These are phyloP conservation scores for Metschnikowia anglica DNA, from an alignment of 805 yeast species.

Conservation along the genomic window DNA sequence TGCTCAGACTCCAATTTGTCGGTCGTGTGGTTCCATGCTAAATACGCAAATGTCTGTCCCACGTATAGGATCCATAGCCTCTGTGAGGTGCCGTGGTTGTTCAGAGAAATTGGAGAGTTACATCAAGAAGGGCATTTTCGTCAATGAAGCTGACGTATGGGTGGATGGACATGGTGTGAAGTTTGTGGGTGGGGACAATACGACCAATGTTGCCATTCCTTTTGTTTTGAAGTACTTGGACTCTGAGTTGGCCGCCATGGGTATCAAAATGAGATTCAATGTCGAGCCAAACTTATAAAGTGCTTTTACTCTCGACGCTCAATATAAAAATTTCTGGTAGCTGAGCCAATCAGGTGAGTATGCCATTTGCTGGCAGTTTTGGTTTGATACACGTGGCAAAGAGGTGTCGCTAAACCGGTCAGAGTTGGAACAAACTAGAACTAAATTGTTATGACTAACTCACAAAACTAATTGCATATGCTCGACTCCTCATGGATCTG, in stretches of 20 bases:
- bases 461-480: slow-evolving; percentile 14
- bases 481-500: not conserved
- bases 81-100: slow-evolving; percentile 88
- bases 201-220: slow-evolving; percentile 96
- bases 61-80: slow-evolving; percentile 76
- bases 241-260: slow-evolving; percentile 96
- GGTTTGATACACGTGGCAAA: not conserved
- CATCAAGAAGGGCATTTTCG: slow-evolving; percentile 45
- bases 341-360: not conserved
- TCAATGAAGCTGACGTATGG: slow-evolving; percentile 80
- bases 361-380: not conserved
- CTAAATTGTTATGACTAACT: slow-evolving; percentile 1
- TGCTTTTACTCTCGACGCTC: not conserved
- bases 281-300: slow-evolving; percentile 54
- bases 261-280: slow-evolving; percentile 87
- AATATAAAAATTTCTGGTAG: not conserved
- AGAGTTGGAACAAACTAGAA: not conserved
- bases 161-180: slow-evolving; percentile 95
- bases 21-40: slow-evolving; percentile 88
- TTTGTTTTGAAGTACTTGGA: slow-evolving; percentile 93
- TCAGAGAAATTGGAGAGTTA: slow-evolving; percentile 67
- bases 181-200: slow-evolving; percentile 87
- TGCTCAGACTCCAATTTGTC: slow-evolving; percentile 86
- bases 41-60: slow-evolving; percentile 91
- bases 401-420: not conserved